phyloP scores from a whole-genome alignment of 2,329 filamentous ascomycete species.

The Fusarium marasasianum region DNA sequence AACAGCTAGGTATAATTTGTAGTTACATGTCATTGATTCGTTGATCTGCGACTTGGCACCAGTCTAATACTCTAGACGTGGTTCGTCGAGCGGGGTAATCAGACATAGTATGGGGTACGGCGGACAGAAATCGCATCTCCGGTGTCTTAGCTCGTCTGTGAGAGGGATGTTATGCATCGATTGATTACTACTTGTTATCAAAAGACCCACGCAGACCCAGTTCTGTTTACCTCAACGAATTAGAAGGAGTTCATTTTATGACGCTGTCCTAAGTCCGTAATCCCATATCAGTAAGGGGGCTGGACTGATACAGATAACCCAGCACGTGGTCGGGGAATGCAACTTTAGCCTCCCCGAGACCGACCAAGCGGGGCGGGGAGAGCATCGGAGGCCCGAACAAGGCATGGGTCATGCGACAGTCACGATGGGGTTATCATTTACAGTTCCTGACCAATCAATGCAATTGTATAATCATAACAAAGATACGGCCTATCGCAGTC shows the following conservation, averaged over 20 bases:
- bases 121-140: not conserved
- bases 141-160: not conserved
- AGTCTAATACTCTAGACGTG: no score
- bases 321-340: not conserved
- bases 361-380: not conserved
- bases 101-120: not conserved
- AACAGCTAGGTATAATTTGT: not conserved
- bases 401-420: not conserved
- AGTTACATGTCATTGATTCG: not conserved
- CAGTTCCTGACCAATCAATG: not conserved
- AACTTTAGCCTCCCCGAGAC: not conserved
- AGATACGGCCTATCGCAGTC: not conserved
- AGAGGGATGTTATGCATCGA: not conserved
- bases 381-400: not conserved
- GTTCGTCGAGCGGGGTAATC: not conserved
- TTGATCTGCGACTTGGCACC: not conserved
- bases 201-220: not conserved
- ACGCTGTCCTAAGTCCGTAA: no score
- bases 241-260: not conserved
- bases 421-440: not conserved
- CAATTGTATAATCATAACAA: not conserved
- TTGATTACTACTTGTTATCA: not conserved
- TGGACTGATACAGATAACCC: not conserved
- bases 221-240: not conserved
- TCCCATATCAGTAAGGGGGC: not conserved